These are phyloP conservation scores for Sphagnum fallax DNA, from an alignment of 228 moss, liverwort and hornwort genomes.

Conservation along the genomic window DNA sequence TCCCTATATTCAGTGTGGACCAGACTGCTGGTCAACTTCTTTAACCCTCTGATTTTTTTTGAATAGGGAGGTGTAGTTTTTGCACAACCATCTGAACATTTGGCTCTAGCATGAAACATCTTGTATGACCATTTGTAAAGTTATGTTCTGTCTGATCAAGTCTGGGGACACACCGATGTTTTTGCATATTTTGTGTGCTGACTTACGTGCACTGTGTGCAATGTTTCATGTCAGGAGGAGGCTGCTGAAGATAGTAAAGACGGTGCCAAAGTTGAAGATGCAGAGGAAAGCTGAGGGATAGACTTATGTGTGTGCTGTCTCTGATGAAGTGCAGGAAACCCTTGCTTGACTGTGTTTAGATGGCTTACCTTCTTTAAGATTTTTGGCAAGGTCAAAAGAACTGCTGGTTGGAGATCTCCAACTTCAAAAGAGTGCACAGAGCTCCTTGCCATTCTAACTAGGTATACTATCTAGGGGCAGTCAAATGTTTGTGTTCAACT, in stretches of 20 bases:
- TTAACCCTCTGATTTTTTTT: no score
- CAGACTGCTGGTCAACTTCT: no score
- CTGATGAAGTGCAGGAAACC: constrained; percentile 1
- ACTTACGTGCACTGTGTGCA: not conserved
- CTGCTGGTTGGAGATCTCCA: no score
- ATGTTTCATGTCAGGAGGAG: constrained; percentile 3
- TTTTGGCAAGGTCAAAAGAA: no score
- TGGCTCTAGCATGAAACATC: not conserved
- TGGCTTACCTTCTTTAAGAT: not conserved
- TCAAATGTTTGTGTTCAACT: no score
- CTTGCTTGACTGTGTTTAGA: not conserved
- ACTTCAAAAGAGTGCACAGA: no score
- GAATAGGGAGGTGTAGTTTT: no score
- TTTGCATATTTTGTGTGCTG: not conserved
- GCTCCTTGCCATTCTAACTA: no score
- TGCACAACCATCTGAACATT: not conserved
- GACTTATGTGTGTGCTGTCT: not conserved
- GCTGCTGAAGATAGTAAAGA: constrained; percentile 2
- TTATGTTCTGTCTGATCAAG: not conserved
- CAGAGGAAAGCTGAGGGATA: not conserved
- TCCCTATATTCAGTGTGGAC: no score
- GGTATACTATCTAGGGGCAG: no score
- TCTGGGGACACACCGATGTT: not conserved
- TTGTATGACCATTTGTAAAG: not conserved
- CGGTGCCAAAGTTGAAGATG: constrained; percentile 2